Conservation (phyloP, 331 rosid genomes). For the Acacia pycnantha region DNA sequence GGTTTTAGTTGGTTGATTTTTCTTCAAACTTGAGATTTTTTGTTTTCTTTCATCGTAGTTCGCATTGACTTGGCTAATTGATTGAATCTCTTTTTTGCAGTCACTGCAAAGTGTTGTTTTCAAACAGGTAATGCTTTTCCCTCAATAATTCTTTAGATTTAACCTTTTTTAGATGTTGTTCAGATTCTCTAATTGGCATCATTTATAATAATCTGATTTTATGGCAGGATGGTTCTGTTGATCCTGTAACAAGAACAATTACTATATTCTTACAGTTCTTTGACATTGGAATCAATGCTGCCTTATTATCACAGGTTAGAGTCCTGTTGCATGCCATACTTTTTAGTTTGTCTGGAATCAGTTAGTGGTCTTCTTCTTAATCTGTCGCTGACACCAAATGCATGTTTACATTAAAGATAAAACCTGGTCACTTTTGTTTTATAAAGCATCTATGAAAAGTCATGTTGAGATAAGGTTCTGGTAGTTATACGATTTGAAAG, state of each 20-base stretch:
- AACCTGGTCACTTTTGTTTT: neutral
- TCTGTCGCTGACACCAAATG: neutral
- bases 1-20: neutral
- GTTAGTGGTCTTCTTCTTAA: neutral
- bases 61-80: constrained; percentile 42
- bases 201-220: constrained; percentile 22
- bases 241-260: constrained; percentile 88
- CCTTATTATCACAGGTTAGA: constrained; percentile 89
- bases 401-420: neutral
- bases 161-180: neutral
- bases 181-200: neutral
- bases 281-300: constrained; percentile 92
- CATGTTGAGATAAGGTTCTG: neutral
- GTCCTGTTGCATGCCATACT: constrained; percentile 27
- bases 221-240: constrained; percentile 93
- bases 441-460: neutral
- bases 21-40: constrained; percentile 3
- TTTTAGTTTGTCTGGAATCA: constrained; percentile 2
- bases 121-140: constrained; percentile 72
- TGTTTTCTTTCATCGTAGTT: constrained; percentile 17
- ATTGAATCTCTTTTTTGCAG: constrained; percentile 55
- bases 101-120: constrained; percentile 98
- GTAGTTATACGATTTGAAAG: constrained; percentile 2
- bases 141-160: neutral
- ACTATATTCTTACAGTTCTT: constrained; percentile 90